Evolutionary conservation across 2,329 filamentous ascomycete species (phyloP).

Genomic region (Emergomyces orientalis): DNA sequence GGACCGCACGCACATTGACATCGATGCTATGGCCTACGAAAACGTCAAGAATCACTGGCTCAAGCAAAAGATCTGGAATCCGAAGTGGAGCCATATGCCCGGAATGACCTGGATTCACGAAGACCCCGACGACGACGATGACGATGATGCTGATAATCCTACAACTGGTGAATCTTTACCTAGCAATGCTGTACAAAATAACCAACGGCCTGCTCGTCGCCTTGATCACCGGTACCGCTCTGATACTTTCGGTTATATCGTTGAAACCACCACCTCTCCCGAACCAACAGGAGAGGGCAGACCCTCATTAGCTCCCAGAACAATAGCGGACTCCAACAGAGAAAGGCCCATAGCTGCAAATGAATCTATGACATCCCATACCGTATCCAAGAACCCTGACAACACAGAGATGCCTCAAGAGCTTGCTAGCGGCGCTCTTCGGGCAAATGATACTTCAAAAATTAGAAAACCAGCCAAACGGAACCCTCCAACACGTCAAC

Average conservation of each 20-base stretch:
- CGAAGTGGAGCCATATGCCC: conserved; percentile 23
- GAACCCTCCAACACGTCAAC: neutral
- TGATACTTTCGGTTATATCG: neutral
- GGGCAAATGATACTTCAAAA: neutral
- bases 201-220: neutral
- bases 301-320: neutral
- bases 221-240: neutral
- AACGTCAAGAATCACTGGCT: conserved; percentile 24
- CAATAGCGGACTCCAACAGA: neutral
- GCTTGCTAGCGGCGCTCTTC: neutral
- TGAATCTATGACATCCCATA: neutral
- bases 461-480: neutral
- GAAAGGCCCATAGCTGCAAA: neutral
- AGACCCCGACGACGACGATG: neutral
- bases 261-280: neutral
- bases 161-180: neutral
- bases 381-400: neutral
- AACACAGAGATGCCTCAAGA: neutral
- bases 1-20: conserved; percentile 14
- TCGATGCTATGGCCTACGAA: conserved; percentile 23
- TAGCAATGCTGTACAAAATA: neutral
- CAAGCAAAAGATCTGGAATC: conserved; percentile 23
- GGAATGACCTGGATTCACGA: conserved; percentile 18
- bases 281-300: neutral
- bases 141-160: neutral